These are phyloP conservation scores for Colletotrichum paranaense DNA, from an alignment of 2,329 filamentous ascomycete species.

Conservation along the genomic window DNA sequence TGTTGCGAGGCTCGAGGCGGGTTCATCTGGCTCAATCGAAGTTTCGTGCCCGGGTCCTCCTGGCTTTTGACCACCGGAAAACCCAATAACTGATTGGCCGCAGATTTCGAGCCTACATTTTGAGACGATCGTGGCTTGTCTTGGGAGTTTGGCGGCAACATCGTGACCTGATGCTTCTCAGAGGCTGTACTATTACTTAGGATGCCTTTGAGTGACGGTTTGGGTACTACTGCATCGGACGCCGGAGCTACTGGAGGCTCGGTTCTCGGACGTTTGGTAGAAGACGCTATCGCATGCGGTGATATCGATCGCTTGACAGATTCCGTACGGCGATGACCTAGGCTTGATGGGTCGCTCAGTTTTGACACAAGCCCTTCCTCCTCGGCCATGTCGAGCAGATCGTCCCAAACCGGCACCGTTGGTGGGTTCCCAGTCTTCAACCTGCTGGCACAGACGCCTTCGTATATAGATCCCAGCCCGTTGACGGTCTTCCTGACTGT, in stretches of 20 bases:
- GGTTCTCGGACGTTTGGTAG: slow-evolving; percentile 13
- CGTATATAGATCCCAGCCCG: slow-evolving; percentile 36
- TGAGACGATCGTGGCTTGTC: slow-evolving; percentile 19
- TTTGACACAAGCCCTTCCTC: slow-evolving; percentile 52
- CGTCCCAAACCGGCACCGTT: slow-evolving; percentile 49
- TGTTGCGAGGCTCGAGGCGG: slow-evolving; percentile 14
- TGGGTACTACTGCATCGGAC: neutral
- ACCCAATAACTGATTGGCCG: slow-evolving; percentile 58
- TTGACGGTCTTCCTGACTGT: slow-evolving; percentile 28
- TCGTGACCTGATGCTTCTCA: neutral
- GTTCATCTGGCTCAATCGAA: slow-evolving; percentile 72
- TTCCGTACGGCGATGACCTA: neutral
- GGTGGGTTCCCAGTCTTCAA: slow-evolving; percentile 51
- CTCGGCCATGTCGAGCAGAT: slow-evolving; percentile 54
- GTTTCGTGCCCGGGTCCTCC: slow-evolving; percentile 70
- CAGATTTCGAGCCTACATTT: slow-evolving; percentile 8
- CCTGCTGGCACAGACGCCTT: slow-evolving; percentile 57
- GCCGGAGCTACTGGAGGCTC: neutral
- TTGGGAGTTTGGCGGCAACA: slow-evolving; percentile 15
- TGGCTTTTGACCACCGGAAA: slow-evolving; percentile 85
- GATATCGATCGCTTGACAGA: slow-evolving; percentile 14
- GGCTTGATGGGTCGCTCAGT: neutral
- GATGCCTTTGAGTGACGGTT: neutral
- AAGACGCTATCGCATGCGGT: neutral
- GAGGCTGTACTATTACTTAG: neutral